A percentile compares a stretch with the other conserved stretches of the same genome.
phyloP scores from a whole-genome alignment of 768 basidiomycete species.

The Termitomyces sp. region DNA sequence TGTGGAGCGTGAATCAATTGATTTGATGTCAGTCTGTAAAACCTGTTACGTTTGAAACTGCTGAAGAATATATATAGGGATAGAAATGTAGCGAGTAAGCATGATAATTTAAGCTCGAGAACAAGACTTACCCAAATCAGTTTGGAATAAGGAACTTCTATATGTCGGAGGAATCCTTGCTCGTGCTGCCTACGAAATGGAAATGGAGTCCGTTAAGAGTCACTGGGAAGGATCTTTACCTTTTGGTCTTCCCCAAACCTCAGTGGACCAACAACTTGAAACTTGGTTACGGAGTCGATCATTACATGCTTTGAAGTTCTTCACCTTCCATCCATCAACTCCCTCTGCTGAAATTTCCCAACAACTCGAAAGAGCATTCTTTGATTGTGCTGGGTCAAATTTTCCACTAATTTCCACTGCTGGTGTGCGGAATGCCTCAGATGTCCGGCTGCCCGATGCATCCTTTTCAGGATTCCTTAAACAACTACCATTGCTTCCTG shows the following conservation, averaged over 20 bases:
- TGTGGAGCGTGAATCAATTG: constrained; percentile 92
- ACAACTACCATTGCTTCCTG: constrained; percentile 68
- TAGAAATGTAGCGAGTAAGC: constrained; percentile 69
- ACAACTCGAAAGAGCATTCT: constrained; percentile 74
- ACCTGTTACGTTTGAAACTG: not conserved
- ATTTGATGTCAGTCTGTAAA: constrained; percentile 59
- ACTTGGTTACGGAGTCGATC: constrained; percentile 53
- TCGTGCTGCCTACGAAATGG: constrained; percentile 80
- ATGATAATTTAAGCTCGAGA: not conserved
- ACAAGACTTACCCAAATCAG: constrained; percentile 26
- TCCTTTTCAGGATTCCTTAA: constrained; percentile 73
- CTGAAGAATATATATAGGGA: constrained; percentile 42
- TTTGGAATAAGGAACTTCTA: constrained; percentile 90
- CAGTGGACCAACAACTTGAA: constrained; percentile 36
- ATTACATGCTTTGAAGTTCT: constrained; percentile 82
- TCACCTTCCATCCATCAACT: constrained; percentile 84
- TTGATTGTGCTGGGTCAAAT: constrained; percentile 47
- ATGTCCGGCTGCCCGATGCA: constrained; percentile 71
- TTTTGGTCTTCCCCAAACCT: constrained; percentile 18
- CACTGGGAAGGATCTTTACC: constrained; percentile 51
- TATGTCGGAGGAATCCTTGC: constrained; percentile 79
- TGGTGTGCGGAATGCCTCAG: constrained; percentile 61
- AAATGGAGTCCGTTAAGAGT: constrained; percentile 56
- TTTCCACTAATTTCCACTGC: constrained; percentile 73
- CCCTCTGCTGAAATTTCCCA: constrained; percentile 76